Conservation (phyloP, 495 filamentous ascomycete species). For the Podospora pseudopauciseta region DNA sequence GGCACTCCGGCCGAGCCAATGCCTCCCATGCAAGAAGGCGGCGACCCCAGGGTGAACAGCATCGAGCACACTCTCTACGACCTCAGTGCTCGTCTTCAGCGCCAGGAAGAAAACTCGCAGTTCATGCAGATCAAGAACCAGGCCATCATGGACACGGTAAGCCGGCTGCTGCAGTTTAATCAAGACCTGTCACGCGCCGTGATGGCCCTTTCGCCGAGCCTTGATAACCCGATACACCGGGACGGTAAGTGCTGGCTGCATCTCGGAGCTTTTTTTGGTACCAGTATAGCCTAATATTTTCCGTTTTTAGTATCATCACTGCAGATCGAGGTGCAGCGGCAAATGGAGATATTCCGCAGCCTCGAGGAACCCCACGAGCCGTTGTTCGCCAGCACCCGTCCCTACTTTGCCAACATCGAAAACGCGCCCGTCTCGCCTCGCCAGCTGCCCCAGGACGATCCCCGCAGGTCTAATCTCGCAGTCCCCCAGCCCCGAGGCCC, state of each 20-base stretch:
- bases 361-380: constrained; percentile 74
- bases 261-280: constrained; percentile 8
- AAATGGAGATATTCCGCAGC: constrained; percentile 65
- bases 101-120: constrained; percentile 79
- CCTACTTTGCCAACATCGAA: constrained; percentile 73
- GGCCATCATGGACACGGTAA: constrained; percentile 73
- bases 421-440: constrained; percentile 87
- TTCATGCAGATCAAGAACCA: constrained; percentile 78
- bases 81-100: constrained; percentile 66
- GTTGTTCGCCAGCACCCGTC: constrained; percentile 68
- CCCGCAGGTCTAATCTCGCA: constrained; percentile 60
- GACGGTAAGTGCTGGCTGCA: constrained; percentile 50
- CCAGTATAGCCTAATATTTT: constrained; percentile 34
- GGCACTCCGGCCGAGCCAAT: constrained; percentile 81
- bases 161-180: constrained; percentile 62
- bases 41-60: constrained; percentile 69
- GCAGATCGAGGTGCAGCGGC: constrained; percentile 81
- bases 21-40: constrained; percentile 58
- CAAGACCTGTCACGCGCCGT: constrained; percentile 74
- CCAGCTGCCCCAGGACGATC: constrained; percentile 82
- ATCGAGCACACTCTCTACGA: constrained; percentile 84
- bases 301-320: constrained; percentile 61
- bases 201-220: constrained; percentile 64
- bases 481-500: constrained; percentile 45
- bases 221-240: constrained; percentile 57